phyloP scores from a whole-genome alignment of 129 eudicot genomes.

The Flaveria robusta region DNA sequence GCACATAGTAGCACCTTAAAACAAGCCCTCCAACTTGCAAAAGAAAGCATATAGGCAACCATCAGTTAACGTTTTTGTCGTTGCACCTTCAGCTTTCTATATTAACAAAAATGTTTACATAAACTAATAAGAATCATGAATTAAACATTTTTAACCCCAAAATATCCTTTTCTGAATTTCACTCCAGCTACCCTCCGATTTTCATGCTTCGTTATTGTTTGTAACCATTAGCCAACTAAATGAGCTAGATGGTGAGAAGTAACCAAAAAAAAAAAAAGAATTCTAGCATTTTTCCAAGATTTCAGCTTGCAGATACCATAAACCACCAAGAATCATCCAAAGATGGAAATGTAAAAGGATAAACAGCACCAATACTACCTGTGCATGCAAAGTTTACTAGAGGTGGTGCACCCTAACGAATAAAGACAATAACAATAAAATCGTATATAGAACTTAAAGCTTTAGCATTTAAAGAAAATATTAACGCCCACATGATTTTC shows the following conservation, averaged over 20 bases:
- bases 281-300: background rate
- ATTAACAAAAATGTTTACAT: background rate
- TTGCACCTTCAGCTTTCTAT: background rate
- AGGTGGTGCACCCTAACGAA: background rate
- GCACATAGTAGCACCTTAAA: conserved; percentile 12
- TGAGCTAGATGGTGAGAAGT: background rate
- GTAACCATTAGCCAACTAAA: background rate
- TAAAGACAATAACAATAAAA: background rate
- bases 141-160: background rate
- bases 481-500: conserved; percentile 7
- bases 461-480: background rate
- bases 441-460: background rate
- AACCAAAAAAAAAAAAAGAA: background rate
- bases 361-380: background rate
- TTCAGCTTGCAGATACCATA: background rate
- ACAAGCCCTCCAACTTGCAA: background rate
- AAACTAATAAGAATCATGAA: background rate
- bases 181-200: background rate
- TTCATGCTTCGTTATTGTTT: background rate
- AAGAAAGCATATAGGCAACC: background rate
- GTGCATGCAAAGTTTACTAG: conserved; percentile 10
- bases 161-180: background rate
- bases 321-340: background rate
- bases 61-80: background rate
- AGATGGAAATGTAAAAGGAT: background rate